Evolutionary conservation across 208 protist genomes (phyloP), one percentile per base, ranked within the genome.

Genomic region (Crithidia bombi): DNA sequence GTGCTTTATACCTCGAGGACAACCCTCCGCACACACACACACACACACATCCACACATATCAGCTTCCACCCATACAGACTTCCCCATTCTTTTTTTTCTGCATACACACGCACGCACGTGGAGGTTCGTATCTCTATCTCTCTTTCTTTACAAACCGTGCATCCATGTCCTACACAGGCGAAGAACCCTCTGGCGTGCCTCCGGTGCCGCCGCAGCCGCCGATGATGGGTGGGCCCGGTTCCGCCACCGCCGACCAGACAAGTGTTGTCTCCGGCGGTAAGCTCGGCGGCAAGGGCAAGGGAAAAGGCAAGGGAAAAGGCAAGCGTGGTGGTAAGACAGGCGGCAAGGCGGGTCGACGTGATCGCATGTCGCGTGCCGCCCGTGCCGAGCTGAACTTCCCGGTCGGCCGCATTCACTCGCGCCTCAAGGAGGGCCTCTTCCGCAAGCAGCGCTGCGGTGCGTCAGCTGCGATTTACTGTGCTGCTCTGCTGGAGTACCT

Each of bases 401-500:
- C 98, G 26, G 98, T 99, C 21, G 98, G 98, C 61, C 91, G 99
- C 81, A 99, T 99, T 65, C 99, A 99, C 86, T 90, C 97, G n/a
- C 90, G 97, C 54, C 83, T 99, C 57, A 99, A 99, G 91, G 81
- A 97, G 50, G 86, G 96, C 19, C 91, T 98, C 43, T 90, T 94
- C 66, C 87, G 89, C 75, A 93, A 98, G 58, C 94, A 97, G 69
- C 96, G 99, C 57, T 98, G 99, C 50, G 97, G 97, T 38, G 97
- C 97, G 32, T 98, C 95, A 7, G 98, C 98, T 0, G 97, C 98
- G 12, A 99, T 99, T 57, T 99, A 99, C 94, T 91, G 86, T 64
- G 98, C 98, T 33, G 98, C 99, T 14, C 93, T 99, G 78, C 87
- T 99, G 33, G 98, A 99, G 86, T 99, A 99, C 83, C 83, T 99